Evolutionary conservation across 2,329 filamentous ascomycete species (phyloP).

Genomic region (Ophiostoma angusticollis): DNA sequence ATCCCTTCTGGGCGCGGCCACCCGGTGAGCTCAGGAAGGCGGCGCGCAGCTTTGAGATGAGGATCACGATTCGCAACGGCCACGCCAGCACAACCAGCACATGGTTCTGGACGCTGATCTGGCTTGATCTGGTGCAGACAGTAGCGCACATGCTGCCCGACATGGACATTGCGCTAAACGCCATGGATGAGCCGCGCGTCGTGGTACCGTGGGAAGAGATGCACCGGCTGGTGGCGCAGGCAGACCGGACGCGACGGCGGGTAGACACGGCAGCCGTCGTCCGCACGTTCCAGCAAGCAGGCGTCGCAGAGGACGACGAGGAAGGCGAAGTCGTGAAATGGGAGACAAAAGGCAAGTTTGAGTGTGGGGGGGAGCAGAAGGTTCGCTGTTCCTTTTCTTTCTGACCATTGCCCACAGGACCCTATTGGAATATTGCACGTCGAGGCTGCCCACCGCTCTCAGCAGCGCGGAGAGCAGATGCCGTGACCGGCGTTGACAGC

Average conservation of each 20-base stretch:
- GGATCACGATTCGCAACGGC: constrained; percentile 43
- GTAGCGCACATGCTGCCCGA: constrained; percentile 48
- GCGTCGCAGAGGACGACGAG: constrained; percentile 24
- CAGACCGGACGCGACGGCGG: constrained; percentile 23
- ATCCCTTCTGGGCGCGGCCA: constrained; percentile 44
- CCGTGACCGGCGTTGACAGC: too few relatives aligned
- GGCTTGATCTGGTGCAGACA: constrained; percentile 39
- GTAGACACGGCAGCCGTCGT: constrained; percentile 31
- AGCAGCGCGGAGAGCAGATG: constrained; percentile 25
- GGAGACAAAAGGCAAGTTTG: too few relatives aligned
- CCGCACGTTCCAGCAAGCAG: constrained; percentile 29
- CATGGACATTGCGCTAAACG: constrained; percentile 54
- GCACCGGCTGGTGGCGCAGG: constrained; percentile 37
- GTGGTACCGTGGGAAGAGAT: constrained; percentile 53
- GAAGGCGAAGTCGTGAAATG: constrained; percentile 24
- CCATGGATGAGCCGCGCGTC: constrained; percentile 54
- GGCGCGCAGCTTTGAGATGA: constrained; percentile 44
- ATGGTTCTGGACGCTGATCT: constrained; percentile 47
- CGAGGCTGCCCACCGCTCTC: constrained; percentile 44
- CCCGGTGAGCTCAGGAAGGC: constrained; percentile 33
- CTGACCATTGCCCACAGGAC: too few relatives aligned
- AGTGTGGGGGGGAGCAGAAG: too few relatives aligned
- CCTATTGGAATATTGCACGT: constrained; percentile 44
- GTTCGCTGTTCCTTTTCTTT: too few relatives aligned
- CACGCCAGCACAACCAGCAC: constrained; percentile 37